Percentiles rank a stretch among this genome's conserved stretches.
phyloP scores from a whole-genome alignment of 1,139 yeast species.

The Kluyveromyces marxianus region DNA sequence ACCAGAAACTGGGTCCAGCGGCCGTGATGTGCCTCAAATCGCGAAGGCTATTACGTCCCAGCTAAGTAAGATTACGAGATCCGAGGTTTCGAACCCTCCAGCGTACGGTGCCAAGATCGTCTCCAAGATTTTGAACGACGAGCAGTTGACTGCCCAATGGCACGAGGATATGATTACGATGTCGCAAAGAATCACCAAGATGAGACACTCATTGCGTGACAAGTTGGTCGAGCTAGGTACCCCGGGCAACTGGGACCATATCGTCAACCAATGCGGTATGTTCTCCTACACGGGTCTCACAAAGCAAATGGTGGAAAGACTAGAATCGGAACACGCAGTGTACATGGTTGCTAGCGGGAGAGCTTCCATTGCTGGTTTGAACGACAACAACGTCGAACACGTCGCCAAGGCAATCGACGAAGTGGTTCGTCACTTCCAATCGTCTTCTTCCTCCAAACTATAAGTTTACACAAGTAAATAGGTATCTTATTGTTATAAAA shows the following conservation, averaged over 20 bases:
- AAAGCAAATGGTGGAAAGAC: constrained; percentile 69
- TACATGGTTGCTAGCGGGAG: constrained; percentile 80
- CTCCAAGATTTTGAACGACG: constrained; percentile 60
- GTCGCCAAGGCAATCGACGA: constrained; percentile 82
- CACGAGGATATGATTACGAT: constrained; percentile 74
- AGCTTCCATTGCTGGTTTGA: constrained; percentile 90
- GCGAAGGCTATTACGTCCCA: constrained; percentile 61
- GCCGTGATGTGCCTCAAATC: constrained; percentile 30
- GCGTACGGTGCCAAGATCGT: constrained; percentile 95
- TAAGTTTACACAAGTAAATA: not conserved
- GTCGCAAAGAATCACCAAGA: constrained; percentile 75
- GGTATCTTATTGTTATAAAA: too few relatives aligned
- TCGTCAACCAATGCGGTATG: constrained; percentile 91
- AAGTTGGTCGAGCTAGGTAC: constrained; percentile 60
- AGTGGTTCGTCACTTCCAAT: constrained; percentile 44
- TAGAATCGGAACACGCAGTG: constrained; percentile 72
- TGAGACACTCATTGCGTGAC: constrained; percentile 64
- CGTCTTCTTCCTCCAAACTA: constrained; percentile 9
- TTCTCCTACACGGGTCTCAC: constrained; percentile 87
- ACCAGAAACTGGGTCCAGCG: constrained; percentile 19
- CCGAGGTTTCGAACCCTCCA: constrained; percentile 90
- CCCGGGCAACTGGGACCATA: constrained; percentile 91
- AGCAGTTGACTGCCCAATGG: constrained; percentile 72
- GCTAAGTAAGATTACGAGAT: constrained; percentile 66
- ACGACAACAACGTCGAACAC: constrained; percentile 65